These are phyloP conservation scores for Fusarium sp. DNA, from an alignment of 2,329 filamentous ascomycete species.

Conservation along the genomic window DNA sequence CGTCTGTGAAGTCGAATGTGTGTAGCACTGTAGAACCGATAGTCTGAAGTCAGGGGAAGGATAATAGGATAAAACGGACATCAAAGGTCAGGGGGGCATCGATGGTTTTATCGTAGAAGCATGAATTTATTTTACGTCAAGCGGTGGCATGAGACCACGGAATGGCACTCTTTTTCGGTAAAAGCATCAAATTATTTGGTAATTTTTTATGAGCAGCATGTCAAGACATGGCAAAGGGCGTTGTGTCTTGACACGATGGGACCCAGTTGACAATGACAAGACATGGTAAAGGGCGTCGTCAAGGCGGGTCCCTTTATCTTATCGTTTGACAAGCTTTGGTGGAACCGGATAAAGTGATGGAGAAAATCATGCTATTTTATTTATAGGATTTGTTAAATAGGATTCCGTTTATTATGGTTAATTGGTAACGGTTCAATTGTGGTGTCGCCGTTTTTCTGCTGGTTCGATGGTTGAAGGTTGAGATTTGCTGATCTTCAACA, in stretches of 20 bases:
- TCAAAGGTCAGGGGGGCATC: not conserved
- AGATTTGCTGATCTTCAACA: not conserved
- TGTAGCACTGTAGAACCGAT: not conserved
- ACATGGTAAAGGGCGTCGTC: slow-evolving; percentile 24
- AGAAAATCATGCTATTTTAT: slow-evolving; percentile 1
- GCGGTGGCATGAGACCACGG: not conserved
- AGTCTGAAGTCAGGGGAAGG: not conserved
- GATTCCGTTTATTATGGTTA: not conserved
- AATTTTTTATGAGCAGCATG: slow-evolving; percentile 16
- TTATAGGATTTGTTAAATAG: not conserved
- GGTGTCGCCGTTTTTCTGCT: not conserved
- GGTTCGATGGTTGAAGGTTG: too few species aligned
- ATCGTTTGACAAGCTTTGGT: slow-evolving; percentile 13
- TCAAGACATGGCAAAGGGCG: slow-evolving; percentile 26
- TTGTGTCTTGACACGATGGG: slow-evolving; percentile 18
- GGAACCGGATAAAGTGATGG: not conserved
- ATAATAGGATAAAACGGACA: not conserved
- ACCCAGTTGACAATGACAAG: slow-evolving; percentile 15
- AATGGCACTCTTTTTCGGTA: not conserved
- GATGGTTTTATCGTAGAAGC: slow-evolving; percentile 1
- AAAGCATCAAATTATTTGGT: slow-evolving; percentile 29
- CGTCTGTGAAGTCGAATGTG: not conserved
- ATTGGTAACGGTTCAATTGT: not conserved
- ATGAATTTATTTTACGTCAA: slow-evolving; percentile 29
- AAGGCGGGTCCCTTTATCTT: slow-evolving; percentile 21